Evolutionary conservation across 2,329 filamentous ascomycete species (phyloP).

Genomic region (Neonectria sp.): DNA sequence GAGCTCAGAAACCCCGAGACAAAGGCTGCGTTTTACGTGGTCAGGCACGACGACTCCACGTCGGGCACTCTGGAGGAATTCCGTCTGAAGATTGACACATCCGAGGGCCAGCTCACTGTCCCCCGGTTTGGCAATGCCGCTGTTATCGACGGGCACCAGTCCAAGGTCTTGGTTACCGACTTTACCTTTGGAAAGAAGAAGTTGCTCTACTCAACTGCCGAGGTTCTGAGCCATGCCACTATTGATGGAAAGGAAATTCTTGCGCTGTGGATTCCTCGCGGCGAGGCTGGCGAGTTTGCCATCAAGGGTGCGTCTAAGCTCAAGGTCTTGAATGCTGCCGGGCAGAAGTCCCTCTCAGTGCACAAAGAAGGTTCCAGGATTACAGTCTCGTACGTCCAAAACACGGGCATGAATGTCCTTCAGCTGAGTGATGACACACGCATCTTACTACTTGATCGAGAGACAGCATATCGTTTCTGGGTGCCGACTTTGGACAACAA

Average conservation of each 20-base stretch:
- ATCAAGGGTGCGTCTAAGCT: constrained; percentile 54
- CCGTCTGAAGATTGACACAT: constrained; percentile 69
- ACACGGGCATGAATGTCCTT: constrained; percentile 62
- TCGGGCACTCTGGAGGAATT: constrained; percentile 67
- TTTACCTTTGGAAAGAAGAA: constrained; percentile 67
- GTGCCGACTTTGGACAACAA: constrained; percentile 65
- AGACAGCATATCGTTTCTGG: constrained; percentile 70
- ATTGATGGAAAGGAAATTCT: constrained; percentile 64
- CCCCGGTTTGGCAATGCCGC: constrained; percentile 65
- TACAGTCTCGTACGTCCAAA: constrained; percentile 64
- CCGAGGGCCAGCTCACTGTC: constrained; percentile 67
- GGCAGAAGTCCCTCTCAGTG: constrained; percentile 58
- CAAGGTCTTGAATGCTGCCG: constrained; percentile 46
- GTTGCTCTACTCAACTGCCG: constrained; percentile 69
- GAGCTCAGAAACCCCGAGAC: constrained; percentile 73
- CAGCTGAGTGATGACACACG: constrained; percentile 62
- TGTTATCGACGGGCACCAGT: constrained; percentile 71
- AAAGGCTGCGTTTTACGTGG: constrained; percentile 71
- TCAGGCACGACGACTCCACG: constrained; percentile 68
- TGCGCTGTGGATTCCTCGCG: constrained; percentile 68
- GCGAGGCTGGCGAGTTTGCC: constrained; percentile 69
- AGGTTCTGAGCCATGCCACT: constrained; percentile 66
- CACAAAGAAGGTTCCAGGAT: constrained; percentile 54
- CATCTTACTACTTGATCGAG: constrained; percentile 68
- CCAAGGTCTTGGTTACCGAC: constrained; percentile 74